A percentile compares a stretch with the other conserved stretches of the same genome.
Evolutionary conservation across 2,329 filamentous ascomycete genomes (phyloP).

Genomic region (Colletotrichum australisinense): DNA sequence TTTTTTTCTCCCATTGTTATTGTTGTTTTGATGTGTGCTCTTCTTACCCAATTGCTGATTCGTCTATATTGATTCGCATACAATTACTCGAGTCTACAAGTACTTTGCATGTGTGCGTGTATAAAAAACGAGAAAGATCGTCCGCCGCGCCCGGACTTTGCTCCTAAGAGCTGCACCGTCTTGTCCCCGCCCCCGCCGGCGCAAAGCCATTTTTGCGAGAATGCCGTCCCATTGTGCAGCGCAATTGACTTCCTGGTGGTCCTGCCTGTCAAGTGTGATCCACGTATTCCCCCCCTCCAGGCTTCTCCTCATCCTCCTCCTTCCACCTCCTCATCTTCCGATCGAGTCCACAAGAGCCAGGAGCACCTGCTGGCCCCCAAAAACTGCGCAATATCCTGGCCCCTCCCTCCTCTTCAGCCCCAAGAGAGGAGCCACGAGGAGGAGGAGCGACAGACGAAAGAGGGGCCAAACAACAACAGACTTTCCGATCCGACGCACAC

Average conservation of each 20-base stretch:
- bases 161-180: constrained; percentile 25
- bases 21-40: neutral
- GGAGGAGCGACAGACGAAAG: neutral
- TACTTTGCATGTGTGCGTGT: neutral
- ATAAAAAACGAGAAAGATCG: neutral
- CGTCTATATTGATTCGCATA: neutral
- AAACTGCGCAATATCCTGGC: neutral
- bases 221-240: constrained; percentile 3
- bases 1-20: neutral
- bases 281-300: constrained; percentile 11
- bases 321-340: neutral
- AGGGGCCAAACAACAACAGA: constrained; percentile 11
- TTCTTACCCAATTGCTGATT: neutral
- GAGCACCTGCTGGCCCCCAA: constrained; percentile 13
- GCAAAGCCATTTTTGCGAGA: constrained; percentile 8
- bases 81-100: neutral
- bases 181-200: constrained; percentile 28
- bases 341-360: constrained; percentile 16
- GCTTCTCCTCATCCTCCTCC: neutral
- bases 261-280: constrained; percentile 16
- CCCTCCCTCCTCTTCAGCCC: constrained; percentile 16
- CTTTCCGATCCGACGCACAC: constrained; percentile 22
- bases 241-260: constrained; percentile 22
- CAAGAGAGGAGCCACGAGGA: constrained; percentile 7
- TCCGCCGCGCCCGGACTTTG: constrained; percentile 14